Conservation (phyloP, 257 asterid genomes). For the Lycium ferocissimum region DNA sequence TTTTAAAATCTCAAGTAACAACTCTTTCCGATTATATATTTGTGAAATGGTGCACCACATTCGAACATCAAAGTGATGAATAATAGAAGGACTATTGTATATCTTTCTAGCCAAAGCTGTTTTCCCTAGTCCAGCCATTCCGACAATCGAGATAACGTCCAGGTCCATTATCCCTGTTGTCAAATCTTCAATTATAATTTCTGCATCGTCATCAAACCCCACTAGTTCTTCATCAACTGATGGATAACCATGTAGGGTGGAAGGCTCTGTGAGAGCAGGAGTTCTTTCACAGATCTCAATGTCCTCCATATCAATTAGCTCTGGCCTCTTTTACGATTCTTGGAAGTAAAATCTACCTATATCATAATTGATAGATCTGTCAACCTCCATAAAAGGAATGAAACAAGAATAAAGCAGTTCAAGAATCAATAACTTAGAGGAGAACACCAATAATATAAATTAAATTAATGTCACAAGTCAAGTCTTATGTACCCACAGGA, state of each 20-base stretch:
- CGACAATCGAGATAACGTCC: slow-evolving; percentile 29
- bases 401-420: neutral
- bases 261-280: neutral
- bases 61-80: neutral
- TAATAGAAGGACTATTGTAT: neutral
- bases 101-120: slow-evolving; percentile 33
- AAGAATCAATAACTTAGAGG: neutral
- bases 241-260: neutral
- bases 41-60: slow-evolving; percentile 37
- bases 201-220: slow-evolving; percentile 17
- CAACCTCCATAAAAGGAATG: neutral
- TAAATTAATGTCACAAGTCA: too few relatives aligned
- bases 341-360: neutral
- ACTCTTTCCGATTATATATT: neutral
- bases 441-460: neutral
- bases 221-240: neutral
- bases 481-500: too few relatives aligned
- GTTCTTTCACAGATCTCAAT: neutral
- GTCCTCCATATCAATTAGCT: neutral
- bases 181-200: neutral
- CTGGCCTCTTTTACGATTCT: neutral
- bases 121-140: slow-evolving; percentile 37
- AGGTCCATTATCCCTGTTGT: fast-evolving
- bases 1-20: slow-evolving; percentile 29
- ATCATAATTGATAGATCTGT: neutral